Evolutionary conservation across 192 early-diverging fungal genomes (phyloP), one percentile per base, ranked within the genome.

Genomic region (Coemansia reversa): DNA sequence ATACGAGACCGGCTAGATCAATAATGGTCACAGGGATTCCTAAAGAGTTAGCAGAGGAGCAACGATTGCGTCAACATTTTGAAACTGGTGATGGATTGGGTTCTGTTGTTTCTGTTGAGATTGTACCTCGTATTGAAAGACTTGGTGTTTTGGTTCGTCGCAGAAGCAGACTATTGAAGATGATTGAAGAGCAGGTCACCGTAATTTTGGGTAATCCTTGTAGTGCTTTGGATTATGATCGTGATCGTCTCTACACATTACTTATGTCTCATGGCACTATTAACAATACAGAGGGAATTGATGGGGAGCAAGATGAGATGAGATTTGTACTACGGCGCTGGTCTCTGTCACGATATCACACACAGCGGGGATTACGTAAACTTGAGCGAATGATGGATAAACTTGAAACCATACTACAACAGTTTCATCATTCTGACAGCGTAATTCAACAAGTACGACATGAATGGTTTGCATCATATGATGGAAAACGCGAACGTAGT

Each of bases 21-120:
- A 79, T 92, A 25, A 85, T 91, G 82, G 85, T 92, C 4, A 84
- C 85, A 8, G 86, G 85, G 7, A 76, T 91, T 28, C 91, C 91
- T 8, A 51, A 67, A 0, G 70, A 84, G 16, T 68, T 91, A 23
- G 86, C 87, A 29, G 39, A 59, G 11, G 77, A 80, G 65, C 57
- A 50, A 3, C 61, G 39, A n/a, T 74, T 92, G 27, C 84, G 84
- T 28, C 78, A 83, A 7, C 91, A 86, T 65, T 92, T 88, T 65
- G 85, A 89, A 25, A 56, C 58, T 1, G 51, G 65, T 2, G 57
- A 85, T 20, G 80, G 81, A 3, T 60, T 84, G 45, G 91, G 91
- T 22, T 32, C 50, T 1, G 89, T 92, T 2, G 85, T 88, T 42
- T 81, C 79, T 2, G 89, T 86, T 5, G 83, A 88, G 60, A 84